Evolutionary conservation across 768 basidiomycete genomes (phyloP), one percentile per base, ranked within the genome.

Genomic region (Daedalea quercina): DNA sequence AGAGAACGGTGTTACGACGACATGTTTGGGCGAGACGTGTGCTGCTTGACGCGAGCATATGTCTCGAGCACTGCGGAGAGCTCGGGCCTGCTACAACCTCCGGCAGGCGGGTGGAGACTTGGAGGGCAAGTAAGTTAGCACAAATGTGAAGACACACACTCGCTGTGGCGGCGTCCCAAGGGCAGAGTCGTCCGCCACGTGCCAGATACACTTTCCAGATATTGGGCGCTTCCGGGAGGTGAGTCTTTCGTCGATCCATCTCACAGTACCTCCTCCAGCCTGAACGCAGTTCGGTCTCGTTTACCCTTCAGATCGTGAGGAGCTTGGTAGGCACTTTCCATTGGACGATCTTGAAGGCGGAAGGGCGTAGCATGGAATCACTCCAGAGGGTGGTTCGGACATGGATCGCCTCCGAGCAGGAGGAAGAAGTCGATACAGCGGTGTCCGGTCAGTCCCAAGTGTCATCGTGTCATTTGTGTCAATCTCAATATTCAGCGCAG

Each of bases 391-490:
- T 79, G 15, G 77, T 88, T 34, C 77, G 78, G 58, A 87, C 85
- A 20, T 91, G 86, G 85, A 81, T 90, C 64, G 81, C 76, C 20
- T 76, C 84, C 12, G 76, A 75, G 37, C 73, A 77, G 50, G 81
- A 84, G 34, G 70, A 77, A 47, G 84, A 88, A 53, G 60, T 88
- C 47, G 70, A 75, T 17, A 75, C 77, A 56, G 75, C 80, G 26
- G 78, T 83, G 53, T 69, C 72, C 73, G 85, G 88, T 76, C 74
- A 61, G 81, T 65, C 24, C 17, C 23, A 19, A 15, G 7, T 15
- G n/a, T 40, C 7, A 12, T 17, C 23, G 3, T n/a, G 1, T 33
- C 3, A 37, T 25, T n/a, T 9, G 33, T 62, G 78, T 75, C 73
- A 60, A 73, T 51, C n/a, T 53, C 50, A 49, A n/a, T 41, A 51